Percentiles rank a stretch among this genome's conserved stretches.
Conservation (phyloP, 345 rosid species). For the Brassica napus region DNA sequence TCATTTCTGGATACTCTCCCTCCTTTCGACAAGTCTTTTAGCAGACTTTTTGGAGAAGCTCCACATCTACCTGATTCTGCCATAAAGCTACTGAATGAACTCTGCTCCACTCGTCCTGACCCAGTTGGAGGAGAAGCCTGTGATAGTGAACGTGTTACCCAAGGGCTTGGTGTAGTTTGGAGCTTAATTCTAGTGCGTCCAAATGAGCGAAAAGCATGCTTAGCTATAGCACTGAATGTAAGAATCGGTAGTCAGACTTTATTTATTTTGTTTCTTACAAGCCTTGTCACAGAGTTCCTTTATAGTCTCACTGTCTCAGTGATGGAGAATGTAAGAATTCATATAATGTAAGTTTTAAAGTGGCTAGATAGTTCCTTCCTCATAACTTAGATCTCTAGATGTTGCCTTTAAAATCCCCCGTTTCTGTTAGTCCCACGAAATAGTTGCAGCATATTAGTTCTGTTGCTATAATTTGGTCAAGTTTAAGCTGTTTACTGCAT, state of each 20-base stretch:
- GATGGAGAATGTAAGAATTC: constrained; percentile 5
- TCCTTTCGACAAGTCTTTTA: constrained; percentile 91
- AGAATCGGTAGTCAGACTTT: constrained; percentile 19
- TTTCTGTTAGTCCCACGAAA: constrained; percentile 1
- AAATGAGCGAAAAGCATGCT: constrained; percentile 74
- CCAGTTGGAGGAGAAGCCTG: constrained; percentile 56
- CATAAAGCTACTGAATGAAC: constrained; percentile 67
- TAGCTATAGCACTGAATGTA: constrained; percentile 88
- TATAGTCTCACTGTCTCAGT: constrained; percentile 27
- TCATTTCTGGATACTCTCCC: constrained; percentile 85
- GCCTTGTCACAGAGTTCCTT: constrained; percentile 9
- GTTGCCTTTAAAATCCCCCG: not conserved
- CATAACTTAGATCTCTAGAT: not conserved
- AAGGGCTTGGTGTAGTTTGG: constrained; percentile 98
- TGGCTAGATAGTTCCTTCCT: constrained; percentile 11
- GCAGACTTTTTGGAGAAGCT: constrained; percentile 91
- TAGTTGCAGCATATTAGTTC: constrained; percentile 1
- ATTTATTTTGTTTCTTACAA: constrained; percentile 19
- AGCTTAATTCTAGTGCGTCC: constrained; percentile 93
- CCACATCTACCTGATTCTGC: constrained; percentile 79
- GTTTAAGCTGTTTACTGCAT: constrained; percentile 3
- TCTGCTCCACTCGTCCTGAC: constrained; percentile 77
- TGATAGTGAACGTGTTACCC: constrained; percentile 90
- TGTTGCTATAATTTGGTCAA: constrained; percentile 8
- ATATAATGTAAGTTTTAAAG: constrained; percentile 2